Conservation (phyloP, 163 green algal genomes). For the Scenedesmus sp. region DNA sequence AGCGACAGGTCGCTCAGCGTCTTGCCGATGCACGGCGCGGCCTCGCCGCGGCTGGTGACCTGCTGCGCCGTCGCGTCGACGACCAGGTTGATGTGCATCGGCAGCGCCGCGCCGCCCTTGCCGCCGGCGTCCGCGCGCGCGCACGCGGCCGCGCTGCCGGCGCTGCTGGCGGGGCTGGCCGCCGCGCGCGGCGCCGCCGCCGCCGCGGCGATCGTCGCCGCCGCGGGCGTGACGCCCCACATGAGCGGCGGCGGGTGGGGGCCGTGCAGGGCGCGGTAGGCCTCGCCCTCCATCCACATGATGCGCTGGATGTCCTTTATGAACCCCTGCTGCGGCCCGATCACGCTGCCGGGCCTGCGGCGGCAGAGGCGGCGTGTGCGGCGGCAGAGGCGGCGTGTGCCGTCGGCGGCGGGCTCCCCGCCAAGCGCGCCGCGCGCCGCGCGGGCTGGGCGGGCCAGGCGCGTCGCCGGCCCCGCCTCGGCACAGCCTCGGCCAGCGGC, state of each 20-base stretch:
- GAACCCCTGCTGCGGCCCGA: conserved; percentile 92
- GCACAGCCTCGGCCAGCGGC: no score
- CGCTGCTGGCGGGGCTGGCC: conserved; percentile 7
- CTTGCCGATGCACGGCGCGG: no score
- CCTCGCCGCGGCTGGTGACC: no score
- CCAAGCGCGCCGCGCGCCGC: no score
- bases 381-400: no score
- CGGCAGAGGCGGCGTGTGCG: no score
- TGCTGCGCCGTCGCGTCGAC: conserved; percentile 10
- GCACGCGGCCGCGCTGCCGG: neutral
- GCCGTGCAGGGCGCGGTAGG: conserved; percentile 50
- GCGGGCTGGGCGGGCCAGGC: no score
- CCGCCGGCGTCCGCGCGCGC: no score
- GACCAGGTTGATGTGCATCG: conserved; percentile 13
- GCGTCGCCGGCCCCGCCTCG: no score
- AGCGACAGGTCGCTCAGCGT: conserved; percentile 41
- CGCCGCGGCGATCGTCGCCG: conserved; percentile 34
- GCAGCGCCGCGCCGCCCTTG: neutral
- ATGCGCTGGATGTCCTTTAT: conserved; percentile 62
- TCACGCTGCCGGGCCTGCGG: conserved; percentile 70
- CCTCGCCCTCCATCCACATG: conserved; percentile 73
- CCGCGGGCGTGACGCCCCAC: conserved; percentile 26
- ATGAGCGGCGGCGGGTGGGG: conserved; percentile 27
- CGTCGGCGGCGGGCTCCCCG: no score
- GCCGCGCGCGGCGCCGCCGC: conserved; percentile 8